Base-by-base conservation (phyloP, 139 green algal genomes). In the Asterochloris sp. region DNA sequence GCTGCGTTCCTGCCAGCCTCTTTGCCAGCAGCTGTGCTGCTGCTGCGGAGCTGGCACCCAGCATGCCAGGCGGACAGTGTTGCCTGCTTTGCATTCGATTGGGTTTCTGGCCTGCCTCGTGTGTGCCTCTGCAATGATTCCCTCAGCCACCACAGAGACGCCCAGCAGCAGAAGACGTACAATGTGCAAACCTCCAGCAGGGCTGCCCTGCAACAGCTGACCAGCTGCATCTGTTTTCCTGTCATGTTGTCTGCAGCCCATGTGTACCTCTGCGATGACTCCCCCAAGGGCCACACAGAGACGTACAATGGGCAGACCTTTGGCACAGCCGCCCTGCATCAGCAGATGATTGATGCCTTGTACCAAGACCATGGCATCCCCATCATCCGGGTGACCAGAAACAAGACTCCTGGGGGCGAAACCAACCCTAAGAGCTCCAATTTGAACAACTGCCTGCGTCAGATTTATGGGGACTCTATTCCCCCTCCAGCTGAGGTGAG, bases 381-480 rank as follows among this genome's bases (percentile, higher is more conserved):
- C 2, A 62, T 80, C 11, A 80, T 80, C 76, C 29, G 76, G 60
- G 76, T 80, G 76, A 80, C 76, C 1, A 67, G 76, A 29, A 62
- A 69, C 23, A 80, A 80, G 76, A 62, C 60, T n/a, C 38, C 38
- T 54, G 68, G 73, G 78, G 84, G 84, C 38, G 86, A 93, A 87
- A 91, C 94, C 81, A 96, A 96, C 73, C 91, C 91, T 75, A 96
- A 96, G 87, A 90, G 84, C 12, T 85, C 85, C 82, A 96, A 96
- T 85, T 87, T 96, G 69, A 95, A 95, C 86, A 89, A 90, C 80
- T 85, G 83, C 17, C 87, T 91, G 68, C 38, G 78, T 24, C 78
- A 88, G 29, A 89, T 94, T 60, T 94, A 94, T 81, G 77, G 62
- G 63, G 63, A 81, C 21, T 63, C 62, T 27, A 81, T 81, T 28